A percentile compares a stretch with the other conserved stretches of the same genome.
Conservation (phyloP, 305 asterid species). For the Rubia balearica region DNA sequence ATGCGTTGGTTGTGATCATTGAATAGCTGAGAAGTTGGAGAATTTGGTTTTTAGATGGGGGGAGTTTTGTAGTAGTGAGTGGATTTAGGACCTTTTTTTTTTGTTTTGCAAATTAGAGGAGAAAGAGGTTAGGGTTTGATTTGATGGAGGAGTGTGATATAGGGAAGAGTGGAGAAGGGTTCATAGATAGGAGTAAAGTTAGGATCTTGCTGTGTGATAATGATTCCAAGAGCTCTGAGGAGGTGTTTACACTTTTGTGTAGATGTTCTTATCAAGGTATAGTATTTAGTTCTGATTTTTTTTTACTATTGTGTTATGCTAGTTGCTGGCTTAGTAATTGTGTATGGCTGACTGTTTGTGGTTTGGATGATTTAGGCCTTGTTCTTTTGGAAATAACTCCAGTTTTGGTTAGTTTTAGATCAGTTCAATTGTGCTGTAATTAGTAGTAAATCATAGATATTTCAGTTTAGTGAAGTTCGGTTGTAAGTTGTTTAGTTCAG, state of each 20-base stretch:
- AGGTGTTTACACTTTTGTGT: slow-evolving; percentile 72
- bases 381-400: no score
- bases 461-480: neutral
- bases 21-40: slow-evolving; percentile 5
- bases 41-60: slow-evolving; percentile 10
- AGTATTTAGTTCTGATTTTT: slow-evolving; percentile 9
- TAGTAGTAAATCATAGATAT: neutral
- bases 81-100: slow-evolving; percentile 19
- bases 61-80: slow-evolving; percentile 8
- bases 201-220: slow-evolving; percentile 92
- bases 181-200: slow-evolving; percentile 90
- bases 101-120: neutral
- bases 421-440: neutral
- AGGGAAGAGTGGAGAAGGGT: slow-evolving; percentile 68
- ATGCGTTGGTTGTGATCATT: neutral
- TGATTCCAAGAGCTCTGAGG: slow-evolving; percentile 70
- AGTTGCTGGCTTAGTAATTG: neutral
- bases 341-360: neutral
- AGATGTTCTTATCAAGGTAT: slow-evolving; percentile 97
- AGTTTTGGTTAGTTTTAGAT: neutral
- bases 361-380: neutral
- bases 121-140: slow-evolving; percentile 19
- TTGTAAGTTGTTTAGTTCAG: neutral
- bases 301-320: neutral
- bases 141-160: slow-evolving; percentile 53